Evolutionary conservation across 2,329 filamentous ascomycete species (phyloP).

Genomic region (Aspergillus sp.): DNA sequence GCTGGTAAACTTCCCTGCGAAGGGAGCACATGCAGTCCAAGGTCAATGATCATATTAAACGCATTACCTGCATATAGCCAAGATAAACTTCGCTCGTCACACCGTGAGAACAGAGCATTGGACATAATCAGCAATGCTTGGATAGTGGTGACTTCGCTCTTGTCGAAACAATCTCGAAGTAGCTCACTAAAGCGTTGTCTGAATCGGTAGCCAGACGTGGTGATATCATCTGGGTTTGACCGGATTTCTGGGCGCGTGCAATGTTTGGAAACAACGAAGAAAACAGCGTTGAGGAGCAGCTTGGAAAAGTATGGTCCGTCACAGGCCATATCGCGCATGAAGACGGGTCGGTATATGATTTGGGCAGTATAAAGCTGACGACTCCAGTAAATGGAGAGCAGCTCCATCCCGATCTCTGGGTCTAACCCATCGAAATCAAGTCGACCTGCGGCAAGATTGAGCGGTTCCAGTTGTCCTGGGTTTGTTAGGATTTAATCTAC

Average conservation of each 20-base stretch:
- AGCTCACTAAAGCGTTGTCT: constrained; percentile 48
- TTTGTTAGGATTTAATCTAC: constrained; percentile 41
- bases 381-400: constrained; percentile 54
- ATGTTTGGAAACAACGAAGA: constrained; percentile 47
- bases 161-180: constrained; percentile 46
- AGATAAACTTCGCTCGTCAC: constrained; percentile 49
- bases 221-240: constrained; percentile 43
- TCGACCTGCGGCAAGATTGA: constrained; percentile 45
- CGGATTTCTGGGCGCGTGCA: constrained; percentile 47
- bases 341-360: constrained; percentile 52
- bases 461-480: constrained; percentile 46
- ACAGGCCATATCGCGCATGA: constrained; percentile 49
- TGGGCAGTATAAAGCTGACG: constrained; percentile 51
- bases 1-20: too few species aligned
- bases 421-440: constrained; percentile 57
- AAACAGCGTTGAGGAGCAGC: constrained; percentile 52
- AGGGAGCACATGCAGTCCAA: constrained; percentile 46
- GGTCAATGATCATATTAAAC: constrained; percentile 52
- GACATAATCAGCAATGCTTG: constrained; percentile 54
- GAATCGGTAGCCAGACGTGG: constrained; percentile 50
- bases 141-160: constrained; percentile 53
- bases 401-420: constrained; percentile 51
- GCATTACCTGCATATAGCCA: constrained; percentile 55
- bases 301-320: constrained; percentile 52
- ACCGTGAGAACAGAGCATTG: constrained; percentile 49